These are phyloP conservation scores for Ilyonectria robusta DNA, from an alignment of 2,329 filamentous ascomycete genomes.

Conservation along the genomic window DNA sequence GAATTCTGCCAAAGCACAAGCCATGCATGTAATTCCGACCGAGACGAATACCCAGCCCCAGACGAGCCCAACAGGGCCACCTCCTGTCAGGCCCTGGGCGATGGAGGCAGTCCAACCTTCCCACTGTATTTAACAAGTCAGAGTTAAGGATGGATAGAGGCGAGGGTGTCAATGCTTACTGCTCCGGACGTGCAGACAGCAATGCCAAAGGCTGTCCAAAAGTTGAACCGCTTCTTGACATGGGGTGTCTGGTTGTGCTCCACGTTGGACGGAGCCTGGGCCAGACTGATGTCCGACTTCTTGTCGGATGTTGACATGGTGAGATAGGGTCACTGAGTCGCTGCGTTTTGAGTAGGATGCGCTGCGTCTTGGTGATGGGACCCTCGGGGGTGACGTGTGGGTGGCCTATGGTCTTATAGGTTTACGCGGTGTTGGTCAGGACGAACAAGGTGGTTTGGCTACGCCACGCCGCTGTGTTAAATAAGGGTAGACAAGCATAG, in stretches of 20 bases:
- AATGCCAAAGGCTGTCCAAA: constrained; percentile 21
- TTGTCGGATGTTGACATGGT: constrained; percentile 10
- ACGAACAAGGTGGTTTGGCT: not conserved
- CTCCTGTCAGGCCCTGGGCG: constrained; percentile 11
- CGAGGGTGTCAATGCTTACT: not conserved
- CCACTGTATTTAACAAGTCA: constrained; percentile 1
- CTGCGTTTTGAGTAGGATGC: not conserved
- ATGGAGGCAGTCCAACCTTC: constrained; percentile 15
- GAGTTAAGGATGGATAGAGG: not conserved
- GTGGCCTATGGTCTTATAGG: not conserved
- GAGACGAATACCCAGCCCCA: constrained; percentile 19
- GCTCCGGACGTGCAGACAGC: constrained; percentile 15
- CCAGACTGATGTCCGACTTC: constrained; percentile 5
- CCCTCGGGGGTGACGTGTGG: not conserved
- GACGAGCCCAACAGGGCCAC: constrained; percentile 14
- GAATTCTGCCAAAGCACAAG: constrained; percentile 12
- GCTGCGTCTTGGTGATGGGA: not conserved
- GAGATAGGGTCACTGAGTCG: not conserved
- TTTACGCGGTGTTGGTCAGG: not conserved
- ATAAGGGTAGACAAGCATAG: not conserved
- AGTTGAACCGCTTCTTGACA: constrained; percentile 15
- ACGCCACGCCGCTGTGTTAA: not conserved
- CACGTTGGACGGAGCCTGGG: constrained; percentile 4
- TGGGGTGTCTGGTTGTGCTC: not conserved
- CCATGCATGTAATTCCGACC: constrained; percentile 10